A percentile compares a stretch with the other conserved stretches of the same genome.
Evolutionary conservation across 2,329 filamentous ascomycete species (phyloP).

Genomic region (Neocatenulostroma microsporum): DNA sequence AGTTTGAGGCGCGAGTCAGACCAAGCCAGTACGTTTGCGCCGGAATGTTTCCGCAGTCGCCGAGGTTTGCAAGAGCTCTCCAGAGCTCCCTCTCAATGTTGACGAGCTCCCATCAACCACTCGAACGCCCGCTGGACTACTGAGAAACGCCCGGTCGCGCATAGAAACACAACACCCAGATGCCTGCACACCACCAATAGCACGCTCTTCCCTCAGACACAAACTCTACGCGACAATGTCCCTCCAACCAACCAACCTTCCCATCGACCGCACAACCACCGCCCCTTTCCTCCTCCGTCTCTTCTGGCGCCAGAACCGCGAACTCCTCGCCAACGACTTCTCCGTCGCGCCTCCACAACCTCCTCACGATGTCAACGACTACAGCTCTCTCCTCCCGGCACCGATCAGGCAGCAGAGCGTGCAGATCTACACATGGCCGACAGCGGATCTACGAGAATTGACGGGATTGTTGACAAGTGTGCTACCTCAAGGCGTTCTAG

Average conservation of each 20-base stretch:
- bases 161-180: too few species aligned
- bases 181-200: too few species aligned
- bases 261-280: slow-evolving; percentile 60
- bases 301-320: slow-evolving; percentile 68
- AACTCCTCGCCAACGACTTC: slow-evolving; percentile 71
- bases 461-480: slow-evolving; percentile 65
- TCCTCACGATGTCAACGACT: slow-evolving; percentile 22
- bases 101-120: too few species aligned
- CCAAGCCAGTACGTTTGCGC: neutral
- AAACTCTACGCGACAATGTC: slow-evolving; percentile 19
- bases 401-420: slow-evolving; percentile 37
- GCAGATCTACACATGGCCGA: slow-evolving; percentile 78
- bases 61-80: neutral
- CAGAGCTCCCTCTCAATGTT: too few species aligned
- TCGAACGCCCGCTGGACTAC: too few species aligned
- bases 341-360: slow-evolving; percentile 38
- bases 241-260: slow-evolving; percentile 29
- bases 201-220: neutral
- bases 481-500: slow-evolving; percentile 55
- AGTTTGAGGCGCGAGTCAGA: neutral
- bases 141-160: too few species aligned
- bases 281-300: slow-evolving; percentile 79
- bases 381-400: slow-evolving; percentile 53
- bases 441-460: slow-evolving; percentile 73
- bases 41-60: slow-evolving; percentile 3